Conservation (phyloP, 306 rosid genomes). For the Quercus aquifolioides region DNA sequence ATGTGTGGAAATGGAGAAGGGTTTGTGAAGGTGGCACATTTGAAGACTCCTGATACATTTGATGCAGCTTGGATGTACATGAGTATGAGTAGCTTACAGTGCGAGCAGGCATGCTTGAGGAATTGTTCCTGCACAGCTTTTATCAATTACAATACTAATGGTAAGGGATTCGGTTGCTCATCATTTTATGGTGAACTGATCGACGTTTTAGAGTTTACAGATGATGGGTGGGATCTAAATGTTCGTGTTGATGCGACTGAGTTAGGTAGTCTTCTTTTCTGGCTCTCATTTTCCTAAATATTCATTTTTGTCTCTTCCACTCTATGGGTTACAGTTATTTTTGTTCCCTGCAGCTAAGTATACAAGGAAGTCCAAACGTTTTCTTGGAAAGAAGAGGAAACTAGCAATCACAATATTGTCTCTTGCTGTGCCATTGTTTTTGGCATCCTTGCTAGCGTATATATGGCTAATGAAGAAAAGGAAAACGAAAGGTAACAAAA, state of each 20-base stretch:
- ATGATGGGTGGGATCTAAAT: slow-evolving; percentile 11
- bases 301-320: too few relatives aligned
- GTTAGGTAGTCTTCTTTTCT: background rate
- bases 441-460: too few relatives aligned
- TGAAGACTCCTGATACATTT: slow-evolving; percentile 2
- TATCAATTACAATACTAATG: slow-evolving; percentile 10
- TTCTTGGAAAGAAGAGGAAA: too few relatives aligned
- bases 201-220: slow-evolving; percentile 18
- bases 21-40: background rate
- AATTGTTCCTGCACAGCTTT: slow-evolving; percentile 36
- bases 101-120: slow-evolving; percentile 10
- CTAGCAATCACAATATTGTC: too few relatives aligned
- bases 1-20: slow-evolving; percentile 18
- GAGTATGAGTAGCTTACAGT: background rate
- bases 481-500: too few relatives aligned
- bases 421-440: too few relatives aligned
- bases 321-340: too few relatives aligned
- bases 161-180: slow-evolving; percentile 19
- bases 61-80: background rate
- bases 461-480: too few relatives aligned
- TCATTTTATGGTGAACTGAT: slow-evolving; percentile 23
- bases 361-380: too few relatives aligned
- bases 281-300: too few relatives aligned
- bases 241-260: slow-evolving; percentile 15
- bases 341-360: too few relatives aligned